A percentile compares a stretch with the other conserved stretches of the same genome.
phyloP scores from a whole-genome alignment of 257 asterid species.

The Thymus mandschuricus region DNA sequence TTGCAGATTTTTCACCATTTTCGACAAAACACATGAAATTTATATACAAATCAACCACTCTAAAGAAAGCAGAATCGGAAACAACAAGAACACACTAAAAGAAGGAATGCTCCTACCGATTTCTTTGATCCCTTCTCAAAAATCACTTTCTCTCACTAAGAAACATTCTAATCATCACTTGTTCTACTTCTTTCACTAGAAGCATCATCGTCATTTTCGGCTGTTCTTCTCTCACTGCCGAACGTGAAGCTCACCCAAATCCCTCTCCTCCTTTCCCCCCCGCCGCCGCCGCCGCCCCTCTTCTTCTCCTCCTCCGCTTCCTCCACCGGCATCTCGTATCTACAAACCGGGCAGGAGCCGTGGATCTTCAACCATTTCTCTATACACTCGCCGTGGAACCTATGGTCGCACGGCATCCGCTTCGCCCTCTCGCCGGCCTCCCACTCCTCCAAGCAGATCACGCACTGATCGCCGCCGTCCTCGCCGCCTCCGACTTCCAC shows the following conservation, averaged over 20 bases:
- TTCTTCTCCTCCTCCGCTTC: slow-evolving; percentile 32
- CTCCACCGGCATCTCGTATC: slow-evolving; percentile 72
- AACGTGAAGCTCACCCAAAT: slow-evolving; percentile 51
- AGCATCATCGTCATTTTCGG: slow-evolving; percentile 6
- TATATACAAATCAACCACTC: slow-evolving; percentile 22
- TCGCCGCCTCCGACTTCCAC: slow-evolving; percentile 46
- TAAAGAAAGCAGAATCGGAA: background rate
- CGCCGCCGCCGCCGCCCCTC: slow-evolving; percentile 26
- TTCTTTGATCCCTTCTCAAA: background rate
- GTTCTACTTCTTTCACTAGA: background rate
- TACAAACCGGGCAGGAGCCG: slow-evolving; percentile 85
- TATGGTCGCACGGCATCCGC: slow-evolving; percentile 80
- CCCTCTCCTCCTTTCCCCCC: slow-evolving; percentile 49
- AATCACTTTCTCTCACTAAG: slow-evolving; percentile 8
- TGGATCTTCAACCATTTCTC: slow-evolving; percentile 72
- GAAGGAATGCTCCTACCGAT: background rate
- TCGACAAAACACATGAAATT: background rate
- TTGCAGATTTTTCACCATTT: background rate
- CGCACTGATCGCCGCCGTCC: slow-evolving; percentile 46
- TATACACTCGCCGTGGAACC: slow-evolving; percentile 60
- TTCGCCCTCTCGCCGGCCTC: slow-evolving; percentile 46
- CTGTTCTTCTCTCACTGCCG: slow-evolving; percentile 34
- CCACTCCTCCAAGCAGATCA: slow-evolving; percentile 75
- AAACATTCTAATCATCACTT: slow-evolving; percentile 1
- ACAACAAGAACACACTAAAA: background rate